These are phyloP conservation scores for Chlamydomonas incerta DNA, from an alignment of 139 green algal genomes.

Conservation along the genomic window DNA sequence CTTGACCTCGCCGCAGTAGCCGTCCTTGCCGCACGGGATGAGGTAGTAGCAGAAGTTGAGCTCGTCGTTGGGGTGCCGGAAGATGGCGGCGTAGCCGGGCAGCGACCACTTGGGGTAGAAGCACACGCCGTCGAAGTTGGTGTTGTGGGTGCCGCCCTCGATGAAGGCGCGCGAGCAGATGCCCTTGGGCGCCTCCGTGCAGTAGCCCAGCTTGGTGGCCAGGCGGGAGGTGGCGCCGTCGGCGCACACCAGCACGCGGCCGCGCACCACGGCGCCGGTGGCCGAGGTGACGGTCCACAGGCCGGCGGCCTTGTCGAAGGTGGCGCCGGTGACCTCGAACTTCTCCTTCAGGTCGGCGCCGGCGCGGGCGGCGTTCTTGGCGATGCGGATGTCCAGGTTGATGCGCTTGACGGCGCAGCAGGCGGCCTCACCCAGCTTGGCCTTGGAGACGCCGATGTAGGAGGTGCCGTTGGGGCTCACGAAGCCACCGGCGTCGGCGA, in stretches of 20 bases:
- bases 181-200: constrained; percentile 83
- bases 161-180: constrained; percentile 90
- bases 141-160: constrained; percentile 89
- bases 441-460: constrained; percentile 83
- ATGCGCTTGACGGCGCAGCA: constrained; percentile 89
- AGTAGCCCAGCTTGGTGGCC: constrained; percentile 91
- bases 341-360: constrained; percentile 88
- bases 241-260: constrained; percentile 85
- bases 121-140: constrained; percentile 90
- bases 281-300: constrained; percentile 87
- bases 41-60: constrained; percentile 97
- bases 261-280: constrained; percentile 65
- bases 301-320: constrained; percentile 74
- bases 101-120: constrained; percentile 85
- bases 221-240: constrained; percentile 90
- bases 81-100: constrained; percentile 79
- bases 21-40: constrained; percentile 84
- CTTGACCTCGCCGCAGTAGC: constrained; percentile 79
- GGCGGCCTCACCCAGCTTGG: constrained; percentile 82
- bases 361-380: constrained; percentile 63
- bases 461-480: constrained; percentile 83
- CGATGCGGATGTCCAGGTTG: constrained; percentile 86
- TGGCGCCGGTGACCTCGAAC: constrained; percentile 82
- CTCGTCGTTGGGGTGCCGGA: constrained; percentile 90
- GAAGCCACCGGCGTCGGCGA: constrained; percentile 85